Base-by-base conservation (phyloP, 805 yeast genomes). In the Saturnispora halmiae region DNA sequence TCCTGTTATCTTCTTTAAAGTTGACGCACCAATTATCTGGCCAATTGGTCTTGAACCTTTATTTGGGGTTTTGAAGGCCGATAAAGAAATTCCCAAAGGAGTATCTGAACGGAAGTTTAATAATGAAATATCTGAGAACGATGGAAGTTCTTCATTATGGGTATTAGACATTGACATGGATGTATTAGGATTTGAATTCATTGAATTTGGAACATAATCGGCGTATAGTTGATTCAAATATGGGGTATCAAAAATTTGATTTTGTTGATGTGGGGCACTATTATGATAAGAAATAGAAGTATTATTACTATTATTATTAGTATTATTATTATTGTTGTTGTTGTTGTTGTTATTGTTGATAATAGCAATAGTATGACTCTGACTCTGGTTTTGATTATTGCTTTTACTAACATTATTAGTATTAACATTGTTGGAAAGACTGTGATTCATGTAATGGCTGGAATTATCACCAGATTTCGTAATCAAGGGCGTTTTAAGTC, bases 171-270 rank as follows among this genome's bases (percentile, higher is more conserved):
- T 22, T 22, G 26, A 22, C 26, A 22, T n/a, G 41, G 13, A 20
- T 13, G 14, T 33, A 14, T 33, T 39, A 9, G 20, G 10, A 28
- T 19, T 27, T 6, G 29, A 18, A 31, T 35, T 43, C 2, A 41
- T n/a, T 20, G 19, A 32, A 9, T n/a, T 24, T 16, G 19, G 37
- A 7, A 13, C 38, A 20, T 20, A 37, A 3, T 41, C 44, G 4
- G 43, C 28, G 33, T 42, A 46, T 16, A 46, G 20, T 10, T 26
- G 40, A 19, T 46, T 43, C 21, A 46, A 38, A 30, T 43, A 46
- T 4, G 49, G 46, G 2, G 49, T 43, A 31, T 46, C 49, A 15
- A 46, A 46, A 4, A 43, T 19, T 10, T 22, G 26, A n/a, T n/a
- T n/a, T 22, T 22, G 26, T 6, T 22, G 10, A 22, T 22, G 30